Evolutionary conservation across 805 yeast species (phyloP), one percentile per base, ranked within the genome.

Genomic region (Lipomyces sp.): DNA sequence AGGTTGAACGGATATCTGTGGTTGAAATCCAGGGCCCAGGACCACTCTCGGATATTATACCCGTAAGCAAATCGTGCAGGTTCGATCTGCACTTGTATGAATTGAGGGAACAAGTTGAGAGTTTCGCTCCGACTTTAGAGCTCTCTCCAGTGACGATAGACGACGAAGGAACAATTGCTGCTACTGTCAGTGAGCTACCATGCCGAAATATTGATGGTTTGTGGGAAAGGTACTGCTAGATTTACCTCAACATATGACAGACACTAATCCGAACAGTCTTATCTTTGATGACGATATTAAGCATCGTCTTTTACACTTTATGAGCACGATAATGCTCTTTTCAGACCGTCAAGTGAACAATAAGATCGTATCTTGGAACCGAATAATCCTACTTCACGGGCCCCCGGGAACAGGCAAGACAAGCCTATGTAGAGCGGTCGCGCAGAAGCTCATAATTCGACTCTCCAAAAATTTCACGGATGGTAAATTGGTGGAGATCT

Each of bases 361-460:
- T n/a, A 62, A 68, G 2, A 57, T 64, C 15, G 59, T 70, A 30
- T 63, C 71, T 2, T 57, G 59, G 15, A 73, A 67, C 57, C 63
- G 70, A n/a, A 63, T 77, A 4, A 63, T 76, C 11, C 60, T 77
- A 4, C 69, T 81, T 0, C 80, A 81, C 71, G 85, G 85, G 0
- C 81, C 83, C 2, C 83, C 85, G 3, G 85, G 85, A 0, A 80
- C 83, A 1, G 85, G 85, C 4, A 82, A 82, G 71, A 80, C 84
- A 0, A 79, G 82, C 1, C 60, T 81, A 3, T 79, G 82, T 55
- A 80, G 74, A 55, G 78, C 83, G 0, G 56, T 81, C 6, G 77
- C 81, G 37, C 83, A 81, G 45, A 81, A 80, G 70, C 62, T 81
- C 32, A 73, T 82, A 30, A 77, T 80, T 10, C 66, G 79, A 30